Percentiles rank a stretch among this genome's conserved stretches.
phyloP scores from a whole-genome alignment of 495 filamentous ascomycete genomes.

The Lepidopterella palustris region DNA sequence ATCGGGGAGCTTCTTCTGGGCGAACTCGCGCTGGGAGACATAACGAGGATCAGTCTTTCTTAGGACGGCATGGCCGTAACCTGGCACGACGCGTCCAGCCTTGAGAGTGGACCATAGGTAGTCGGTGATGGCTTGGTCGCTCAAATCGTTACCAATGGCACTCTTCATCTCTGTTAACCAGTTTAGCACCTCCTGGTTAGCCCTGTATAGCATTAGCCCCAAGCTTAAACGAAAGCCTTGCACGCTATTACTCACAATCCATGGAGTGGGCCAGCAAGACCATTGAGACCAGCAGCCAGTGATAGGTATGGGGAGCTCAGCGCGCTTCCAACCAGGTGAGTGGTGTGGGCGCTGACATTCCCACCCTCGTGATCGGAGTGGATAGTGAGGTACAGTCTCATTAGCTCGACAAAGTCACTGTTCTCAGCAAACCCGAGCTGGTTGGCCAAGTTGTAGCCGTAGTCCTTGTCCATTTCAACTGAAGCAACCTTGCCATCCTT shows the following conservation, averaged over 20 bases:
- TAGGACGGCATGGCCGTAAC: slow-evolving; percentile 97
- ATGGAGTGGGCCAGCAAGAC: slow-evolving; percentile 95
- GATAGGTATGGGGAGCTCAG: slow-evolving; percentile 97
- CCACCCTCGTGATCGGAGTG: slow-evolving; percentile 97
- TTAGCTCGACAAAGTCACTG: slow-evolving; percentile 94
- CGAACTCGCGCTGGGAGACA: slow-evolving; percentile 93
- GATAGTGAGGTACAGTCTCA: slow-evolving; percentile 97
- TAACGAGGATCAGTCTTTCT: slow-evolving; percentile 99
- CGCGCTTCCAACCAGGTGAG: slow-evolving; percentile 93
- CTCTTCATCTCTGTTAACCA: slow-evolving; percentile 99
- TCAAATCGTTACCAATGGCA: slow-evolving; percentile 83
- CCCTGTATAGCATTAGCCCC: slow-evolving; percentile 40
- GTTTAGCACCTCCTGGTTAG: slow-evolving; percentile 98
- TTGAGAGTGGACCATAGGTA: slow-evolving; percentile 98
- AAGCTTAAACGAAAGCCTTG: slow-evolving; percentile 2
- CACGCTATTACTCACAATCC: slow-evolving; percentile 54
- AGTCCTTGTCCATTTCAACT: slow-evolving; percentile 97
- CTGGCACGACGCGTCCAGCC: slow-evolving; percentile 88
- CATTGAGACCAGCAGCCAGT: slow-evolving; percentile 90
- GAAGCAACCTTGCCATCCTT: slow-evolving; percentile 97
- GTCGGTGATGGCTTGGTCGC: slow-evolving; percentile 89
- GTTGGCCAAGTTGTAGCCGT: slow-evolving; percentile 97
- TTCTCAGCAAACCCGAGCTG: slow-evolving; percentile 94
- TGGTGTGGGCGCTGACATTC: slow-evolving; percentile 97
- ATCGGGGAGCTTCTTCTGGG: slow-evolving; percentile 81